Evolutionary conservation across 495 filamentous ascomycete genomes (phyloP).

Genomic region (Lichenothelia convexa): DNA sequence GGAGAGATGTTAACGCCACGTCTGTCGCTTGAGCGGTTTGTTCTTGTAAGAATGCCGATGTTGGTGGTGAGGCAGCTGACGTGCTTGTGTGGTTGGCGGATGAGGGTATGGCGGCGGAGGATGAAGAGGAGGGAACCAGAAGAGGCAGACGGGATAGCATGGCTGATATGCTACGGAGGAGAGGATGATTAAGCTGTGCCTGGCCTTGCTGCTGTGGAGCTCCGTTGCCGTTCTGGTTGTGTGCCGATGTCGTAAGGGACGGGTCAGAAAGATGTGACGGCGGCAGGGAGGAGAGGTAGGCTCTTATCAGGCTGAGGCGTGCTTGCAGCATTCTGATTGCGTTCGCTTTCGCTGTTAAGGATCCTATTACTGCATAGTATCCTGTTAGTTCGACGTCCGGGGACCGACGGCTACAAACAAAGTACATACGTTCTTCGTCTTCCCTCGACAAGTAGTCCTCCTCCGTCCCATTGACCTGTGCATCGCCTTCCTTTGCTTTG

Average conservation of each 20-base stretch:
- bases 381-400: conserved; percentile 4
- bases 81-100: conserved; percentile 10
- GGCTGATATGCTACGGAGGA: conserved; percentile 39
- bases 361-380: conserved; percentile 35
- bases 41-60: background rate
- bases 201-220: conserved; percentile 8
- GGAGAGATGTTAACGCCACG: conserved; percentile 51
- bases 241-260: conserved; percentile 7
- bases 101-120: conserved; percentile 10
- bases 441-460: conserved; percentile 43
- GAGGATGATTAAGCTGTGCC: conserved; percentile 23
- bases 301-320: conserved; percentile 62
- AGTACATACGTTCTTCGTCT: conserved; percentile 52
- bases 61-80: conserved; percentile 8
- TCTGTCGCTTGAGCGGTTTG: conserved; percentile 24
- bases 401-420: background rate
- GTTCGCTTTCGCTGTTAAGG: conserved; percentile 71
- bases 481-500: conserved; percentile 18
- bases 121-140: conserved; percentile 26
- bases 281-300: conserved; percentile 60
- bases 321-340: conserved; percentile 80
- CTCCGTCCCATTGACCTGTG: conserved; percentile 12
- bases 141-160: conserved; percentile 36
- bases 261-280: conserved; percentile 34
- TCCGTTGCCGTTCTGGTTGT: conserved; percentile 15